Evolutionary conservation across 768 basidiomycete genomes (phyloP), one percentile per base, ranked within the genome.

Genomic region (Suillus occidentalis): DNA sequence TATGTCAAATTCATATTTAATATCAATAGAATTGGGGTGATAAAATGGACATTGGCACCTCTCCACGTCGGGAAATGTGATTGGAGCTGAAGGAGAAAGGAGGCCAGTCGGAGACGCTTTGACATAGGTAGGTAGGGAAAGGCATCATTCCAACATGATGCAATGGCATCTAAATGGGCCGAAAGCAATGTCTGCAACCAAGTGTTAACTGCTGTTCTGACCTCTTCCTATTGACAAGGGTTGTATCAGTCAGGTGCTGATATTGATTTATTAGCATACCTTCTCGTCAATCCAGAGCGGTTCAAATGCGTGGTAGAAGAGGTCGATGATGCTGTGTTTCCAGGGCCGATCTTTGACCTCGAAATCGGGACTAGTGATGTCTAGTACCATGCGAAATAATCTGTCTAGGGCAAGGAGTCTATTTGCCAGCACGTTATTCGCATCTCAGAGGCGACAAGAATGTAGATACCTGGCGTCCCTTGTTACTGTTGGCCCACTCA

Each of bases 61-160:
- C 80, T 79, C 91, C 91, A 92, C 16, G 68, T 73, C 20, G 89
- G 83, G 73, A 91, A 89, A 75, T 89, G 84, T 0, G 89, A 80
- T n/a, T 81, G 86, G 36, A 93, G 80, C 69, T 89, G 89, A 37
- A 86, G 81, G 20, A 92, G 77, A 75, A 92, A 92, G 10, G 82
- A 79, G 18, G 86, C 78, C 13, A 92, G 78, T 60, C 80, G 83
- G 40, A 84, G 76, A 18, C 88, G 84, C 60, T 90, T 89, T 1
- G 78, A 65, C 14, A 87, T 79, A 2, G 89, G 84, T 6, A 84
- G 79, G 62, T 83, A 87, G 9, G 78, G 71, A 34, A 92, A 70
- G 7, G 83, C 80, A 68, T 90, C 88, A 62, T 85, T 82, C 87
- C 89, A 92, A 69, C 89, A 92, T 20, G 77, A 75, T 9, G 89